phyloP scores from a whole-genome alignment of 257 asterid species.

The Rubia yunnanensis region DNA sequence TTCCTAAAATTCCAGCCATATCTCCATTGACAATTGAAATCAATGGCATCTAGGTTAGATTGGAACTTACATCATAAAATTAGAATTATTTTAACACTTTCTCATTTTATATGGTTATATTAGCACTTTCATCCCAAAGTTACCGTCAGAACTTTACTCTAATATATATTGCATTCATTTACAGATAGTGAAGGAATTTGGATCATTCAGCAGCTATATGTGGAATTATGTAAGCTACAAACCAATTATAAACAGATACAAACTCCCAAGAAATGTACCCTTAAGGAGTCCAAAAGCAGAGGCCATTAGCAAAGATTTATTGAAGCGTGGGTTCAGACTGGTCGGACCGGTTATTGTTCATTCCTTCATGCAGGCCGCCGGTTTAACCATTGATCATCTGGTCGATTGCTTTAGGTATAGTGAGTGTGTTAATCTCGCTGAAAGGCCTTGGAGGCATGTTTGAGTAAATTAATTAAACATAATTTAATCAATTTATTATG shows the following conservation, averaged over 20 bases:
- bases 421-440: constrained; percentile 70
- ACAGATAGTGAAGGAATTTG: constrained; percentile 64
- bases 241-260: constrained; percentile 67
- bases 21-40: too few species aligned
- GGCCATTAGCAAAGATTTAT: constrained; percentile 68
- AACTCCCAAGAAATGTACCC: constrained; percentile 68
- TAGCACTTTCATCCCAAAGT: too few species aligned
- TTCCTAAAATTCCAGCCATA: too few species aligned
- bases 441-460: constrained; percentile 95
- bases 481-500: too few species aligned
- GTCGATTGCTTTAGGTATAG: constrained; percentile 62
- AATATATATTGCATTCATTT: not conserved
- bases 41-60: too few species aligned
- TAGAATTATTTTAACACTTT: too few species aligned
- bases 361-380: constrained; percentile 87
- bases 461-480: constrained; percentile 14
- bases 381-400: constrained; percentile 80
- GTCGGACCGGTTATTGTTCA: constrained; percentile 89
- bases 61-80: too few species aligned
- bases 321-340: constrained; percentile 69
- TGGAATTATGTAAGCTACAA: constrained; percentile 74
- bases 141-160: too few species aligned
- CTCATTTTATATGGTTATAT: too few species aligned
- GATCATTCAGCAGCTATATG: constrained; percentile 75
- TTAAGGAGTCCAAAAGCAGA: constrained; percentile 83